These are phyloP conservation scores for Gonapodya sp. DNA, from an alignment of 192 early-diverging fungal species.

Conservation along the genomic window DNA sequence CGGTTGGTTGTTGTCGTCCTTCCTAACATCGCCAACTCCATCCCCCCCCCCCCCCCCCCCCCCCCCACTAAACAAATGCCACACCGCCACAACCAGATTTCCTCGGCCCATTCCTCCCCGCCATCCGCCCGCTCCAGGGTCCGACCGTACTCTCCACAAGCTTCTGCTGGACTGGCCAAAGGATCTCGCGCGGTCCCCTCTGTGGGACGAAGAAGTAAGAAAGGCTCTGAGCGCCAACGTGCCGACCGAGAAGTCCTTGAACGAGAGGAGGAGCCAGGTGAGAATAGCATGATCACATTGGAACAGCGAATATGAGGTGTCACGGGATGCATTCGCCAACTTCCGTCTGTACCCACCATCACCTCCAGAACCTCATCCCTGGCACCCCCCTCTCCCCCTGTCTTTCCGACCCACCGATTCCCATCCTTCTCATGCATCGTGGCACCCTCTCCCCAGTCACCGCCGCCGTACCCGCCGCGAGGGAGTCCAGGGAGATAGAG, in stretches of 20 bases:
- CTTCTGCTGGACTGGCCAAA: constrained; percentile 49
- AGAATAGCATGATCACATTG: neutral
- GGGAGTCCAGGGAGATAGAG: constrained; percentile 33
- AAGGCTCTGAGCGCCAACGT: constrained; percentile 28
- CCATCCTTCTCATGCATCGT: constrained; percentile 73
- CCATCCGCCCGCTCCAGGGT: constrained; percentile 20
- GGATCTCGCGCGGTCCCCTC: constrained; percentile 27
- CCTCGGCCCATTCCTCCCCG: constrained; percentile 38
- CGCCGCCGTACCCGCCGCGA: constrained; percentile 19
- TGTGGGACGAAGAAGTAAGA: constrained; percentile 51
- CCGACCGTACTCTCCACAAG: constrained; percentile 24
- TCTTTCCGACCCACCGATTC: constrained; percentile 53
- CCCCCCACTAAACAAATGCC: neutral
- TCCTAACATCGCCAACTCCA: no score
- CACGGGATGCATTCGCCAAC: neutral
- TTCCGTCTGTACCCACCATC: neutral
- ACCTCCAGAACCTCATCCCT: constrained; percentile 46
- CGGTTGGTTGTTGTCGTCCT: no score
- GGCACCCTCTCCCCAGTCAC: constrained; percentile 26
- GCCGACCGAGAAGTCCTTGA: constrained; percentile 43
- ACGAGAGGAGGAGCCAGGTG: constrained; percentile 33
- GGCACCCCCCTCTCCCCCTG: constrained; percentile 51
- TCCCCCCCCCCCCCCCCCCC: neutral
- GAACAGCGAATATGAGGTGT: no score
- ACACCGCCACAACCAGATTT: constrained; percentile 29